Conservation (phyloP, 768 basidiomycete species). For the Sarcomyxa edulis region DNA sequence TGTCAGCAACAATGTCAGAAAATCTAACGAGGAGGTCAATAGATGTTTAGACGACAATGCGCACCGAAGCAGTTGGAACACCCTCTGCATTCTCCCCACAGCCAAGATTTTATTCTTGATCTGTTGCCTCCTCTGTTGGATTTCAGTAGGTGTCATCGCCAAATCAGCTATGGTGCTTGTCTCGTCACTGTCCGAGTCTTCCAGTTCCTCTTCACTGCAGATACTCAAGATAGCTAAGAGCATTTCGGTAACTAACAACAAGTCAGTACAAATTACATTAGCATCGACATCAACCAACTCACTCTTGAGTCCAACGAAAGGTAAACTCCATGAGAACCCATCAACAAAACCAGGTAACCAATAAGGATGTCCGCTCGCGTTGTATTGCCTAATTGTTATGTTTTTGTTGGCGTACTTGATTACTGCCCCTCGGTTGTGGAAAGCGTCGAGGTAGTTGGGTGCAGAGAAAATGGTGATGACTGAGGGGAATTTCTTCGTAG, state of each 20-base stretch:
- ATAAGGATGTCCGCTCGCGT: slow-evolving; percentile 78
- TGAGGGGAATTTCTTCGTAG: slow-evolving; percentile 90
- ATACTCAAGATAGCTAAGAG: slow-evolving; percentile 89
- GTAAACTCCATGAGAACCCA: slow-evolving; percentile 96
- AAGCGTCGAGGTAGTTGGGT: slow-evolving; percentile 94
- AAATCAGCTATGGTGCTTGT: slow-evolving; percentile 24
- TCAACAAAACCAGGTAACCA: slow-evolving; percentile 98
- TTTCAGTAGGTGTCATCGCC: slow-evolving; percentile 22
- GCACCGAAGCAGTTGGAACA: slow-evolving; percentile 86
- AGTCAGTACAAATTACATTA: slow-evolving; percentile 12
- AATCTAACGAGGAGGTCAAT: slow-evolving; percentile 1
- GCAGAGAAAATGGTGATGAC: slow-evolving; percentile 98
- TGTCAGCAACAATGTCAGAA: slow-evolving; percentile 17
- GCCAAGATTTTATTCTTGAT: slow-evolving; percentile 95
- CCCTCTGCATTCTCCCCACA: slow-evolving; percentile 85
- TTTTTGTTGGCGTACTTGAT: slow-evolving; percentile 97
- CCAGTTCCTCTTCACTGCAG: slow-evolving; percentile 90
- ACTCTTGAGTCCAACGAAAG: slow-evolving; percentile 98
- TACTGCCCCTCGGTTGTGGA: slow-evolving; percentile 94
- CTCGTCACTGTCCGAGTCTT: slow-evolving; percentile 34
- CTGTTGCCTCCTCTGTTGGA: slow-evolving; percentile 54
- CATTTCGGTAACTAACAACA: slow-evolving; percentile 86
- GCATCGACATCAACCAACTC: slow-evolving; percentile 27
- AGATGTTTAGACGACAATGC: slow-evolving; percentile 20
- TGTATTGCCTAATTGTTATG: slow-evolving; percentile 91